phyloP scores from a whole-genome alignment of 2,329 filamentous ascomycete species.

The Aspergillus fumigatus region DNA sequence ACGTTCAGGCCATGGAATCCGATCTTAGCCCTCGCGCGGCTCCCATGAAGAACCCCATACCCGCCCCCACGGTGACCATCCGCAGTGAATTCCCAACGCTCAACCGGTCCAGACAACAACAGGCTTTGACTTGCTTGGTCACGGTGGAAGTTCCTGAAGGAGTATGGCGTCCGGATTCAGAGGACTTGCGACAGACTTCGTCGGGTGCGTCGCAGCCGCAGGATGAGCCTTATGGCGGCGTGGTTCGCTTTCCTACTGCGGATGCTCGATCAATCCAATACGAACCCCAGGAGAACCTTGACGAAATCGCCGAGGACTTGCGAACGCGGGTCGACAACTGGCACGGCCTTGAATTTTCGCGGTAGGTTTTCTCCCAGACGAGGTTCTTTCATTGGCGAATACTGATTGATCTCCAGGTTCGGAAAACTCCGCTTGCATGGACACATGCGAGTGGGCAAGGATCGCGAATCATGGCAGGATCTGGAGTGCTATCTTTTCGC shows the following conservation, averaged over 20 bases:
- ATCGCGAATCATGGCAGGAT: conserved; percentile 95
- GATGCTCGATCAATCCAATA: conserved; percentile 62
- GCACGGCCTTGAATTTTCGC: conserved; percentile 90
- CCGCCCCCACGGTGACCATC: conserved; percentile 84
- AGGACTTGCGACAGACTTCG: conserved; percentile 62
- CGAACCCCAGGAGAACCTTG: conserved; percentile 70
- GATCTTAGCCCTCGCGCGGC: conserved; percentile 65
- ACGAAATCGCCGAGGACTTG: conserved; percentile 81
- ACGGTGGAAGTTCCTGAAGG: conserved; percentile 91
- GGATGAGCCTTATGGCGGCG: conserved; percentile 53
- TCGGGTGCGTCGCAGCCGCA: conserved; percentile 45
- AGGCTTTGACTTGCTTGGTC: conserved; percentile 87
- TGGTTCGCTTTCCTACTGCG: conserved; percentile 41
- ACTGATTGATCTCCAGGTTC: conserved; percentile 57
- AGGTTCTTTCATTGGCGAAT: background rate
- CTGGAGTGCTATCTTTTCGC: conserved; percentile 94
- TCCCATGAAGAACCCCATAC: conserved; percentile 77
- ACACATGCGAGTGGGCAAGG: conserved; percentile 88
- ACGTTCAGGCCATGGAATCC: conserved; percentile 93
- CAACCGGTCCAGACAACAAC: conserved; percentile 85
- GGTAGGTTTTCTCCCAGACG: conserved; percentile 44
- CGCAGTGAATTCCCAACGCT: conserved; percentile 96
- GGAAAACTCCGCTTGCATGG: conserved; percentile 88
- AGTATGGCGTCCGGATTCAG: conserved; percentile 81
- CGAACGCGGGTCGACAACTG: conserved; percentile 92